Evolutionary conservation across 345 rosid genomes (phyloP).

Genomic region (Rhodamnia rubescens): DNA sequence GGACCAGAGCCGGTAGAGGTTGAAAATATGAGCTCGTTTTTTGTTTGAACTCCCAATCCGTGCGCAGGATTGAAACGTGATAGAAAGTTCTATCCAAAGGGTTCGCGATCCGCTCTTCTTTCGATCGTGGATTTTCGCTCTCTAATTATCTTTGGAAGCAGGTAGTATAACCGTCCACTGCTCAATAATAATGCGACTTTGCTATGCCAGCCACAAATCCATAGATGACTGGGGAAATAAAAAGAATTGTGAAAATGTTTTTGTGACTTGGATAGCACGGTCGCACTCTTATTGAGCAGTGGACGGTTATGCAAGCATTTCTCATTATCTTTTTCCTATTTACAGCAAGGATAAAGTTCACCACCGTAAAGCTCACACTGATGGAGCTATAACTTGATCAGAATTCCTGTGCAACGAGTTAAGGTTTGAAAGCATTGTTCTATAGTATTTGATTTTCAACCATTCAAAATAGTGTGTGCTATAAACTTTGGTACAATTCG

Average conservation of each 20-base stretch:
- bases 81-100: background rate
- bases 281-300: too few relatives aligned
- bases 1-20: background rate
- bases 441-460: background rate
- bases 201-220: too few relatives aligned
- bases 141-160: background rate
- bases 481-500: background rate
- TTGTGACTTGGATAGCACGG: too few relatives aligned
- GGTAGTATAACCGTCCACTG: too few relatives aligned
- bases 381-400: background rate
- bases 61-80: background rate
- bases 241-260: too few relatives aligned
- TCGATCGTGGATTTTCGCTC: background rate
- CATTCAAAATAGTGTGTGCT: background rate
- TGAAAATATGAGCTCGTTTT: background rate
- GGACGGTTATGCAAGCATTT: too few relatives aligned
- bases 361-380: background rate
- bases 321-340: background rate
- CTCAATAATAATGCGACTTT: too few relatives aligned
- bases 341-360: background rate
- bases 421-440: background rate
- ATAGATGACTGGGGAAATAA: too few relatives aligned
- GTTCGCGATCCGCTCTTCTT: background rate
- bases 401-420: background rate
- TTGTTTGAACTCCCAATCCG: background rate